These are phyloP conservation scores for Colletotrichum sp. DNA, from an alignment of 2,329 filamentous ascomycete species.

Conservation along the genomic window DNA sequence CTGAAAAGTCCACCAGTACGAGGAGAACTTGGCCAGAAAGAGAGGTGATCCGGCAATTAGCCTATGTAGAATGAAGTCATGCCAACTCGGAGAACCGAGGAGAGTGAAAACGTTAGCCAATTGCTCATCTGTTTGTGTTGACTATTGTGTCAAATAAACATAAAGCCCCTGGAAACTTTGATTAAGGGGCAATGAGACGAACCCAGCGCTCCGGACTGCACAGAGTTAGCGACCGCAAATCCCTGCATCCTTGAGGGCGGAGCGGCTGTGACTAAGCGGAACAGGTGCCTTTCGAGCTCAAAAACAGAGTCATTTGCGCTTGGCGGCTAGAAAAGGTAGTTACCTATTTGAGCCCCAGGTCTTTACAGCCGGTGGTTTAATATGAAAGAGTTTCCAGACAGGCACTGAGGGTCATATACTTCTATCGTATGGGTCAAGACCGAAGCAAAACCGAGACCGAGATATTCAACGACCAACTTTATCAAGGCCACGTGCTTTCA, in stretches of 20 bases:
- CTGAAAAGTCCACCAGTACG: conserved; percentile 1
- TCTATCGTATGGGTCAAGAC: neutral
- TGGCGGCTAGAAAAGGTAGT: neutral
- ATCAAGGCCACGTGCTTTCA: neutral
- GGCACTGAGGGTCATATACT: neutral
- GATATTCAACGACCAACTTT: neutral
- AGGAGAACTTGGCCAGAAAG: neutral
- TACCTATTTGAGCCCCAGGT: neutral
- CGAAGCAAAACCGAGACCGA: neutral
- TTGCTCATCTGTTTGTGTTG: neutral
- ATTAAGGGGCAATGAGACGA: conserved; percentile 12
- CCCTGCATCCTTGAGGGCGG: neutral
- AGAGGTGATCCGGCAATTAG: neutral
- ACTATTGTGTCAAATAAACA: conserved; percentile 9
- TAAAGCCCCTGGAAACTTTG: neutral
- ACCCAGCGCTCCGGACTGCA: neutral
- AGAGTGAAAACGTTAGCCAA: neutral
- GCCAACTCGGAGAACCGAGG: neutral
- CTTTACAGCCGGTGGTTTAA: neutral
- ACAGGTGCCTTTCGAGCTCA: neutral
- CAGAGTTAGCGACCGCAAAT: neutral
- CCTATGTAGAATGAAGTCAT: neutral
- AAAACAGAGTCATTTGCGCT: neutral
- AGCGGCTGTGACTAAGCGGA: neutral
- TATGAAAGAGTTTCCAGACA: neutral